Conservation (phyloP, 805 yeast species). For the Grigorovia yakushimaensis region DNA sequence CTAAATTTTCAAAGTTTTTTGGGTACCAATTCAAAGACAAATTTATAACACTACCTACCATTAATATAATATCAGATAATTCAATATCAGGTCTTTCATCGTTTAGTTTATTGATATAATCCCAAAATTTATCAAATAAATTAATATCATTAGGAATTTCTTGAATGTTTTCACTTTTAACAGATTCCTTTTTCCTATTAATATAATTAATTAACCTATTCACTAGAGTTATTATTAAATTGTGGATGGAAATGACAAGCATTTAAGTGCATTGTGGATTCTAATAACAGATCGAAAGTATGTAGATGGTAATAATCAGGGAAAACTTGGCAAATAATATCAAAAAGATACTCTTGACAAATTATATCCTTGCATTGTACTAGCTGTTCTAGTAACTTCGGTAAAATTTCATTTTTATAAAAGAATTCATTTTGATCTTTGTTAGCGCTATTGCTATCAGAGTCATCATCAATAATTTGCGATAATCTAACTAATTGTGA, state of each 20-base stretch:
- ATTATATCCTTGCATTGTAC: conserved; percentile 84
- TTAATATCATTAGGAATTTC: conserved; percentile 7
- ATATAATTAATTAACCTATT: conserved; percentile 41
- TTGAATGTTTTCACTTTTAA: conserved; percentile 2
- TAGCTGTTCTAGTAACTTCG: conserved; percentile 77
- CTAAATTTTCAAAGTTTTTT: conserved; percentile 47
- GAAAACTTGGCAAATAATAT: conserved; percentile 86
- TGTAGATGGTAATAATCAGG: conserved; percentile 84
- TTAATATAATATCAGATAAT: conserved; percentile 50
- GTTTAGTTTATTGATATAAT: conserved; percentile 46
- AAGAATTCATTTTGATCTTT: conserved; percentile 12
- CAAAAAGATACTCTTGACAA: conserved; percentile 87
- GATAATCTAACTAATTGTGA: conserved; percentile 83
- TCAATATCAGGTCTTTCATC: conserved; percentile 56
- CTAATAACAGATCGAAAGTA: conserved; percentile 59
- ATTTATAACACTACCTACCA: conserved; percentile 57
- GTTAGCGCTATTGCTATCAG: background rate
- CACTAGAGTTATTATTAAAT: conserved; percentile 59
- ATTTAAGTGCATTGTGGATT: conserved; percentile 54
- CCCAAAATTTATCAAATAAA: conserved; percentile 58
- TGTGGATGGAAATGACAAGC: conserved; percentile 62
- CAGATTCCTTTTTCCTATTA: conserved; percentile 5
- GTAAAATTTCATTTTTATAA: conserved; percentile 48
- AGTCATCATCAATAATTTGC: conserved; percentile 68
- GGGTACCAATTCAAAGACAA: conserved; percentile 62